Evolutionary conservation across 768 basidiomycete species (phyloP).

Genomic region (Leccinum longicurvipes): DNA sequence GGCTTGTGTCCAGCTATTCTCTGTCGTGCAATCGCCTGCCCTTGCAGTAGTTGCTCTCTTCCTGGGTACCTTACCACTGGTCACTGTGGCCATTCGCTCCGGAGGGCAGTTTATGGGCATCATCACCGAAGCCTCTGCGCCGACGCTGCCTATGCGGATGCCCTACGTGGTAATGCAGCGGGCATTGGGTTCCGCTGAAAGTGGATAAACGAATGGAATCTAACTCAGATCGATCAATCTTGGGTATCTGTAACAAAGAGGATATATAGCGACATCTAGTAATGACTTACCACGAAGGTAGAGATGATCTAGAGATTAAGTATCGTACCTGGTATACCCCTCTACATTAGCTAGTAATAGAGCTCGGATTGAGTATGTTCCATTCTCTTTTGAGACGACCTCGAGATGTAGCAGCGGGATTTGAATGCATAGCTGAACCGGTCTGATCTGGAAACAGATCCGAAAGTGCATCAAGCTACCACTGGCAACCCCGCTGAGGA

Average conservation of each 20-base stretch:
- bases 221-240: not conserved
- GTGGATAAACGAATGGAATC: not conserved
- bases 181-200: not conserved
- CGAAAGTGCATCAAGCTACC: not conserved
- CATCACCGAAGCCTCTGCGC: not conserved
- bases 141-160: not conserved
- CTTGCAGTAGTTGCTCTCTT: conserved; percentile 9
- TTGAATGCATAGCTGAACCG: not conserved
- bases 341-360: not conserved
- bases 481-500: not conserved
- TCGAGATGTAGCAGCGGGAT: not conserved
- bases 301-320: not conserved
- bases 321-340: not conserved
- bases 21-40: conserved; percentile 5
- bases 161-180: too few relatives aligned
- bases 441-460: not conserved
- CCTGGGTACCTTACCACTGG: conserved; percentile 9
- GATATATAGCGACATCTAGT: not conserved
- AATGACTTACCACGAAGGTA: not conserved
- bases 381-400: not conserved
- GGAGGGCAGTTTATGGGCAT: not conserved
- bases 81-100: not conserved
- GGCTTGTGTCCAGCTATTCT: conserved; percentile 8
- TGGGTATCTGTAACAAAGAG: not conserved
- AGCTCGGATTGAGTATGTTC: not conserved